Evolutionary conservation across 2,329 filamentous ascomycete genomes (phyloP), one percentile per base, ranked within the genome.

Genomic region (Fusarium euwallaceae): DNA sequence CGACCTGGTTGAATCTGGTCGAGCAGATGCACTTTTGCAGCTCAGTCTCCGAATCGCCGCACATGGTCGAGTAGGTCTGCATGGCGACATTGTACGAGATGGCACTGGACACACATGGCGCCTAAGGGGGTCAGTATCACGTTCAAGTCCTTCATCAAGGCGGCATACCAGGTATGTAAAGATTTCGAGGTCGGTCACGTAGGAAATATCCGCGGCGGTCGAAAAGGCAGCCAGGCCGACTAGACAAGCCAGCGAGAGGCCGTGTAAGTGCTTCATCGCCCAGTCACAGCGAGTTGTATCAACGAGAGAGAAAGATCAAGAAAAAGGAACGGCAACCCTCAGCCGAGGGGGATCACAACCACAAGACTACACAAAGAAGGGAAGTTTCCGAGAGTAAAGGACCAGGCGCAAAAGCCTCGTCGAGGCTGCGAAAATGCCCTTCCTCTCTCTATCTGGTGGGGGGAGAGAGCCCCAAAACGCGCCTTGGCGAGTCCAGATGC

Each of bases 11-110:
- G 17, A 82, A 80, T 69, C 84, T 84, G 58, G 82, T 86, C 16
- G 85, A 86, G 80, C 88, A 90, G n/a, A 88, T 83, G 67, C 88
- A 90, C 10, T 84, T 85, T 71, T 89, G 87, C 10, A 90, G 79
- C 6, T 82, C 84, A 6, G 83, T 82, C 16, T 84, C 84, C 6
- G 79, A 84, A 29, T 84, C 80, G 16, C 84, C 84, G 71, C 88
- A 89, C 58, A 53, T 63, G 24, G 80, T 81, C 11, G 81, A 80
- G 32, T 81, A 77, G 1, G 88, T 88, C 72, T 86, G 82, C 39
- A 74, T 68, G 67, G 83, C 81, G 72, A 90, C 78, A 66, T 85
- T 83, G 68, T 84, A 83, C 3, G 82, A 84, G 43, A 90, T 67
- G 11, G 86, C 88, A 2, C 78, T 81, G 68, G 84, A 82, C 5